A percentile compares a stretch with the other conserved stretches of the same genome.
Evolutionary conservation across 1,284 basidiomycete species (phyloP).

Genomic region (Cryptococcus neoformans): DNA sequence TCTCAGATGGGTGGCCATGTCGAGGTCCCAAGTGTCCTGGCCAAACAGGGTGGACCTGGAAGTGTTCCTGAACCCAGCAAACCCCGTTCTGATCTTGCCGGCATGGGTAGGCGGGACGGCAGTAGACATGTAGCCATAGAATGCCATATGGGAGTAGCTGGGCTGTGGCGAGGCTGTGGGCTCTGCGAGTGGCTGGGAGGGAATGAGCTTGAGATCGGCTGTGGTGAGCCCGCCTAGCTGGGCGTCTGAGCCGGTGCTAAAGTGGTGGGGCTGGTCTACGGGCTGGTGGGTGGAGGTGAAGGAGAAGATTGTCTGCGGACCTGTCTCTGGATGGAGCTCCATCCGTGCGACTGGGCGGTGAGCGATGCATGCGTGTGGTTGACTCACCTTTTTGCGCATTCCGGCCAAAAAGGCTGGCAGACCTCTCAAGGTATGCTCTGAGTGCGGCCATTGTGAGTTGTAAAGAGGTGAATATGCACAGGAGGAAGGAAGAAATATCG

Average conservation of each 20-base stretch:
- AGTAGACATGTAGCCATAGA: conserved; percentile 42
- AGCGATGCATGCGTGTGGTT: neutral
- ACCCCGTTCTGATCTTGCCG: conserved; percentile 50
- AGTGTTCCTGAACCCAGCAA: conserved; percentile 53
- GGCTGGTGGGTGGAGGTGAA: conserved; percentile 22
- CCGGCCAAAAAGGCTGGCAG: conserved; percentile 32
- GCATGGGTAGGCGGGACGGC: conserved; percentile 39
- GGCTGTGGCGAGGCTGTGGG: neutral
- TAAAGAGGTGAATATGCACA: neutral
- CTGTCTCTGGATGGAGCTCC: conserved; percentile 23
- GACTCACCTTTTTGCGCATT: conserved; percentile 36
- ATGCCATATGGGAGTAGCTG: conserved; percentile 30
- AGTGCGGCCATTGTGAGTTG: conserved; percentile 21
- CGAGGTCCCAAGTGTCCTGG: conserved; percentile 52
- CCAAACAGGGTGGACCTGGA: conserved; percentile 52
- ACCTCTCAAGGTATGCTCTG: conserved; percentile 40
- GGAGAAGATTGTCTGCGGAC: conserved; percentile 32
- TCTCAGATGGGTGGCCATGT: conserved; percentile 50
- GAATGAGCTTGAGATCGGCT: neutral
- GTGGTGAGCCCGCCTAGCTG: conserved; percentile 2
- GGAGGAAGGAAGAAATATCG: neutral
- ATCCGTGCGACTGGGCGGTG: conserved; percentile 29
- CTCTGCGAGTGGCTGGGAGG: neutral
- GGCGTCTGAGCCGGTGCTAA: neutral
- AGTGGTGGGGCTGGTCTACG: conserved; percentile 3